Evolutionary conservation across 345 rosid genomes (phyloP), one percentile per base, ranked within the genome.

Genomic region (Murraya koenigii): DNA sequence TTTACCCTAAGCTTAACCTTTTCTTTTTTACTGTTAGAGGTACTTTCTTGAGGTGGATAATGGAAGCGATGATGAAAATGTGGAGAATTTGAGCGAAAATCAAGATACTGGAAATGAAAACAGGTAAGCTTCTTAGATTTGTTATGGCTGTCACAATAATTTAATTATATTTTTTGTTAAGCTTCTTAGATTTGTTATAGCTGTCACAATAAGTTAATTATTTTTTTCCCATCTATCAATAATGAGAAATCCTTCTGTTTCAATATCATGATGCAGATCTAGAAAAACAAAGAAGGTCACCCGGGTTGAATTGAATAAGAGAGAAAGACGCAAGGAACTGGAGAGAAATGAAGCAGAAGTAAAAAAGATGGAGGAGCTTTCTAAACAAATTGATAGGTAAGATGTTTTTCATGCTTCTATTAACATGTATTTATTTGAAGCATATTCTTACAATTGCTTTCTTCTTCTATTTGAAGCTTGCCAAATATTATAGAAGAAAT

Each of bases 31-130:
- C 80, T 82, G 74, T 25, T 58, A 94, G 97, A 90, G 82, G 87
- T 92, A 82, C 86, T 96, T 93, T 75, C 90, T 94, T 39, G 98
- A 86, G 5, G 98, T 88, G 33, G 97, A 89, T 84, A 82, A 86
- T 77, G 89, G 30, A 66, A 79, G 72, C 71, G 92, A 90, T 70
- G 93, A 93, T 70, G 85, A 64, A 60, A 76, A 79, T 30, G 81
- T 59, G 74, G 92, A 82, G 52, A 66, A 67, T 70, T 19, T 56
- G 30, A 82, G 58, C 62, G 84, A 81, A 75, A 75, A 82, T 74
- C 81, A 82, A 69, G 86, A 62, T 61, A 59, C 74, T 8, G 88
- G 79, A 56, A 76, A 75, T 38, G 92, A 90, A 66, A 87, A 80
- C 71, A 92, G 82, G 98, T 93, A 60, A 30, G 75, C 68, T 59